These are phyloP conservation scores for Eutrema heterophyllum DNA, from an alignment of 345 rosid species.

Conservation along the genomic window DNA sequence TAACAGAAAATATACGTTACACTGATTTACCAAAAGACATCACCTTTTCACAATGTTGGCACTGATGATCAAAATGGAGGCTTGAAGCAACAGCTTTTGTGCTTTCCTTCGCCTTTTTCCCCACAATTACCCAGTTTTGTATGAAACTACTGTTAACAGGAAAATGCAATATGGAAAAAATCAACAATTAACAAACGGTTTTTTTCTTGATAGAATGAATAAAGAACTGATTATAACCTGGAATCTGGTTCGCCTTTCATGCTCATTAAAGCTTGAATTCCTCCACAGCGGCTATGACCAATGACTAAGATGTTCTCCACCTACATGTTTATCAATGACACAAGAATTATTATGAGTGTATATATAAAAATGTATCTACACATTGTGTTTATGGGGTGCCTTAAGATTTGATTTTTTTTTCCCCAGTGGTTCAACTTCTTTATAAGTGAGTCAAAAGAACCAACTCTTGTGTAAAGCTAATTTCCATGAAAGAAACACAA, in stretches of 20 bases:
- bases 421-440: not conserved
- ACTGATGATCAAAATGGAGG: constrained; percentile 78
- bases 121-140: constrained; percentile 71
- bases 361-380: constrained; percentile 35
- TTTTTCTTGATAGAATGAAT: not conserved
- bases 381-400: not conserved
- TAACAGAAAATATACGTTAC: not conserved
- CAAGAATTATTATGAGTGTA: constrained; percentile 51
- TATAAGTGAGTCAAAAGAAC: not conserved
- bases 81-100: constrained; percentile 57
- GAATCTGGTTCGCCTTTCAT: constrained; percentile 68
- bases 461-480: not conserved
- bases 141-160: constrained; percentile 61
- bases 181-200: not conserved
- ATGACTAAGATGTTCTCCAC: constrained; percentile 82
- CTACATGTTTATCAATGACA: constrained; percentile 52
- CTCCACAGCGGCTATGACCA: constrained; percentile 98
- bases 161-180: not conserved
- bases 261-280: constrained; percentile 91
- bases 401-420: not conserved
- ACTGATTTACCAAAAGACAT: not conserved
- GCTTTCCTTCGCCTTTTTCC: constrained; percentile 70
- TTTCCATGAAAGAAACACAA: not conserved
- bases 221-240: constrained; percentile 42
- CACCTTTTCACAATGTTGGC: constrained; percentile 97